Base-by-base conservation (phyloP, 2,329 filamentous ascomycete genomes). In the Purpureocillium lavendulum region DNA sequence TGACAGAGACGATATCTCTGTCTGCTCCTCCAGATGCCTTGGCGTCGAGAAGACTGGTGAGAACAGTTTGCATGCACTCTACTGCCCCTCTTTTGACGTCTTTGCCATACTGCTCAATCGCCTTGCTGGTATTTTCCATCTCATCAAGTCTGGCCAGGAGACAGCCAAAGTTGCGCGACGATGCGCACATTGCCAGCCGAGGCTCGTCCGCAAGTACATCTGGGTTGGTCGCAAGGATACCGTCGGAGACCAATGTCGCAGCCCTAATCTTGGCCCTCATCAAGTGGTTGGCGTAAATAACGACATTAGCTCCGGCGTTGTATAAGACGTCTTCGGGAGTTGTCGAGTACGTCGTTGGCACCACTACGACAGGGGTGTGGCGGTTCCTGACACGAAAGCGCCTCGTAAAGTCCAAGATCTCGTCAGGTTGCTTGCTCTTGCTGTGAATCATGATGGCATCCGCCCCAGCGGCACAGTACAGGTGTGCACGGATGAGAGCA, bases 381-480 rank as follows among this genome's bases (percentile, higher is more conserved):
- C 15, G 10, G n/a, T 39, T 13, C 17, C 32, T 7, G 7, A 26
- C 24, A 30, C 34, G 30, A 34, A 40, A 44, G 7, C n/a, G 28
- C 2, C 33, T 33, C 7, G 35, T 12, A 33, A 44, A 44, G 3
- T 15, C 24, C 3, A 44, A 7, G 3, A 44, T 33, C 33, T 44
- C 42, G 4, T 39, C 39, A 2, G 42, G 42, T 1, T 30, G 28
- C 18, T 38, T 39, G n/a, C 40, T 39, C 21, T 44, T 44, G 42
- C 42, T 44, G 16, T 44, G 42, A 6, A 44, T 39, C 39, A 44
- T 33, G 33, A 44, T 37, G 3, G 42, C 42, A 24, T 39, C 42
- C 2, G 36, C 42, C 2, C 42, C 42, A 14, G 39, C 39, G 6
- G 33, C 33, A 3, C n/a, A 26, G 30, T 44, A 44, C 24, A 16